Evolutionary conservation across 2,329 filamentous ascomycete genomes (phyloP), one percentile per base, ranked within the genome.

Genomic region (Talaromyces islandicus): DNA sequence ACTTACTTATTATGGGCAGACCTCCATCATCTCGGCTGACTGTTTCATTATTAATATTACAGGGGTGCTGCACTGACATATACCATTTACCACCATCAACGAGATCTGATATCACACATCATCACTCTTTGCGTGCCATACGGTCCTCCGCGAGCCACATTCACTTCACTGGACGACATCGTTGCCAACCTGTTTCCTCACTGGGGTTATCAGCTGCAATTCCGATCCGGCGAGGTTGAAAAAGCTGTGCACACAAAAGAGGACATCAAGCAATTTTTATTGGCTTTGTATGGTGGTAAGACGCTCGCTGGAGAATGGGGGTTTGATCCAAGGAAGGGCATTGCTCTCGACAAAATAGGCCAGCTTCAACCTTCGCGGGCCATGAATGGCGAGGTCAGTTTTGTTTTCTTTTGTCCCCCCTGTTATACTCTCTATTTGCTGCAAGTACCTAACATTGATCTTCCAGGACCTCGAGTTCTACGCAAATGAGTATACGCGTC

Each of bases 61-160:
- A 81, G 81, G 90, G 93, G 93, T 72, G 92, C 90, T 67, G 81
- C 82, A 2, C 80, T 92, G 29, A 87, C 88, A 58, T 95, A 90
- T 81, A 85, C 91, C 58, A 77, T 89, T 60, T 86, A 88, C 14
- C 82, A 89, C 64, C 91, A 86, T 82, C 81, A 92, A 68, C 91
- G 90, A 0, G 77, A 86, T 46, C 79, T 95, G 12, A 79, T 96
- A 64, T 83, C 82, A 43, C 87, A 87, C 67, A 80, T 96, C 62
- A 93, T 96, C 78, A 85, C 84, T 65, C 79, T 96, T 62, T 94
- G 90, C 77, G 92, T 91, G 29, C 90, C 92, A 0, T 96, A 88
- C 72, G 68, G 69, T 3, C 74, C 84, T 2, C 88, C 89, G 0
- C 66, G 68, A 61, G 78, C 72, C 58, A 73, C 71, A 24, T 90